Base-by-base conservation (phyloP, 371 early-diverging fungal species). In the Actinomucor elegans region DNA sequence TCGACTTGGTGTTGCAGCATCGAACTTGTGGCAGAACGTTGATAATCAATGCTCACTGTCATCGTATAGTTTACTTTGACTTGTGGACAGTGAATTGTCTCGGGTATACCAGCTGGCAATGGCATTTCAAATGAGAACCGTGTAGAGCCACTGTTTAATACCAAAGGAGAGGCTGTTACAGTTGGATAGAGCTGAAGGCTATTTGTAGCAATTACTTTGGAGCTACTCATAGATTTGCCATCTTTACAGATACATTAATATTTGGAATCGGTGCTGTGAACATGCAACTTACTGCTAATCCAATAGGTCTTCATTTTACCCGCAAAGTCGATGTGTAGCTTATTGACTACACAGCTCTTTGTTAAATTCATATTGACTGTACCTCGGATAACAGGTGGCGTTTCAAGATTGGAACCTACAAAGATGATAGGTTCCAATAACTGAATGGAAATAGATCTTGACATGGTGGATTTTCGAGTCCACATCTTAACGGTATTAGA, bases 71-170 rank as follows among this genome's bases (percentile, higher is more conserved):
- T 24, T 8, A 62, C 63, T 5, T 51, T 38, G 10, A 62, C 52
- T 32, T 66, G 55, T 7, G 57, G 20, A 46, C 49, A 45, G 17
- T 48, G 14, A 10, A 66, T 46, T 0, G 63, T 46, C 51, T 66
- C 67, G 31, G 67, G 67, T 18, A 66, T 35, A 18, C 51, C 58
- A 10, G 44, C 24, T 2, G 67, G 52, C 18, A 68, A 32, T 20
- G 57, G 61, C 58, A 68, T 57, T 44, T 68, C 69, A 52, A 68
- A 68, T 18, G 61, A 40, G 36, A 57, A 60, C 44, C 40, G 43
- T 11, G 47, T 44, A 11, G 45, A 28, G 31, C 32, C 51, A 36
- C 37, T 34, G 42, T 48, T 48, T 23, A 34, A 12, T 20, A 45
- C 27, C 3, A 45, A 31, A 31, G 45, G 45, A 11, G 44, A 31